A percentile compares a stretch with the other conserved stretches of the same genome.
Conservation (phyloP, 2,329 filamentous ascomycete genomes). For the Biscogniauxia marginata region DNA sequence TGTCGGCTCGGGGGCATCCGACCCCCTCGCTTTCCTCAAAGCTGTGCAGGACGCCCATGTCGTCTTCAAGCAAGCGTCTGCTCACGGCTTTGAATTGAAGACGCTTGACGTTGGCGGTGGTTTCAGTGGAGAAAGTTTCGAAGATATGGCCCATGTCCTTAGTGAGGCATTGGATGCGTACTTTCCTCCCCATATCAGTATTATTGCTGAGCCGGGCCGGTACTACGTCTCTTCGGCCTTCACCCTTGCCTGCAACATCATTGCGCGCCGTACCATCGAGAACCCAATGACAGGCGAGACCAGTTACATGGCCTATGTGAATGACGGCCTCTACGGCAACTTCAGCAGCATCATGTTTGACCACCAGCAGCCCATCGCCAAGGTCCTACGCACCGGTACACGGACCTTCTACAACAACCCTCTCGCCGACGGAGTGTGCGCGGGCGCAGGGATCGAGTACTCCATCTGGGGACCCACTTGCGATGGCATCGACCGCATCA, state of each 20-base stretch:
- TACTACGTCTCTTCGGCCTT: constrained; percentile 95
- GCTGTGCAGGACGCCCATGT: constrained; percentile 84
- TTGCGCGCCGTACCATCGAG: constrained; percentile 85
- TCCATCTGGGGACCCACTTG: constrained; percentile 98
- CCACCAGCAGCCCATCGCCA: constrained; percentile 86
- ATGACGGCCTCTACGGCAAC: constrained; percentile 97
- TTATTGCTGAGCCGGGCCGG: constrained; percentile 95
- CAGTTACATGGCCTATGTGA: constrained; percentile 96
- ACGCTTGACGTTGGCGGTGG: constrained; percentile 93
- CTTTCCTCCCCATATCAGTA: constrained; percentile 76
- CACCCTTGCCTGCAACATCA: constrained; percentile 92
- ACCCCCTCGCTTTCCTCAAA: constrained; percentile 87
- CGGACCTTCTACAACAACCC: constrained; percentile 58
- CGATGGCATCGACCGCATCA: constrained; percentile 95
- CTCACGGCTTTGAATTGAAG: constrained; percentile 76
- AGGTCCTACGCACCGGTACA: constrained; percentile 67
- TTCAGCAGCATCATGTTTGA: constrained; percentile 99
- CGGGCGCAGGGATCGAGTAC: constrained; percentile 67
- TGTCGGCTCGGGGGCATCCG: constrained; percentile 92
- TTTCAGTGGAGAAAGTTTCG: constrained; percentile 88
- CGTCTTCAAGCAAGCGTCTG: constrained; percentile 82
- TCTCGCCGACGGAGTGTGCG: constrained; percentile 45
- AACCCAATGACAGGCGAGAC: constrained; percentile 64
- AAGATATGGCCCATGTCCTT: constrained; percentile 81
- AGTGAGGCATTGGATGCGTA: constrained; percentile 79